A percentile compares a stretch with the other conserved stretches of the same genome.
Evolutionary conservation across 2,329 filamentous ascomycete genomes (phyloP).

Genomic region (Trichoderma asperellum): DNA sequence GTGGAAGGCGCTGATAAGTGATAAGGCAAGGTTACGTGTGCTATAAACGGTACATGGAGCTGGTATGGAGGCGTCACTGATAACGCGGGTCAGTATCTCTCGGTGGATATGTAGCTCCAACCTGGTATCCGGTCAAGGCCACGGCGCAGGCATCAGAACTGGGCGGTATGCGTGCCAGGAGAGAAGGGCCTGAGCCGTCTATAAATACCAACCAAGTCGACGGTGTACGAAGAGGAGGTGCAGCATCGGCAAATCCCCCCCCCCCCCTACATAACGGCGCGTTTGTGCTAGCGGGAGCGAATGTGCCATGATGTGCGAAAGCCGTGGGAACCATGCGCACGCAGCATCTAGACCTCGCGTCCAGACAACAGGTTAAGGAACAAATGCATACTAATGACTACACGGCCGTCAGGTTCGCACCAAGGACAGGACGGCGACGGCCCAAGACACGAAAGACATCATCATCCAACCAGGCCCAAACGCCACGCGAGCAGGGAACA

Average conservation of each 20-base stretch:
- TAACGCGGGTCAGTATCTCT: slow-evolving; percentile 6
- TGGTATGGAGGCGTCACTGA: slow-evolving; percentile 11
- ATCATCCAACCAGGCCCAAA: slow-evolving; percentile 9
- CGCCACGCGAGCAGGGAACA: slow-evolving; percentile 27
- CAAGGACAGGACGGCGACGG: neutral
- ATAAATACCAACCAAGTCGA: neutral
- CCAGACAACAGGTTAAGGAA: neutral
- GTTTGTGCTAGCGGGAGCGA: neutral
- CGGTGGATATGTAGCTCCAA: neutral
- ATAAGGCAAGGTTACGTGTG: slow-evolving; percentile 21
- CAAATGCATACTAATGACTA: neutral
- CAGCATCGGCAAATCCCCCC: neutral
- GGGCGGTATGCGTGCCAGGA: neutral
- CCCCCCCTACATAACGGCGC: neutral
- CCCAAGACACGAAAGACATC: slow-evolving; percentile 6
- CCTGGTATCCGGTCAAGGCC: neutral
- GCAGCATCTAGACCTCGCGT: neutral
- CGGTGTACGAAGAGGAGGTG: neutral
- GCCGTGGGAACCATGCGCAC: neutral
- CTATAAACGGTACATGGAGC: slow-evolving; percentile 9
- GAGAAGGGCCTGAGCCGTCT: neutral
- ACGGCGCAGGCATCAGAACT: neutral
- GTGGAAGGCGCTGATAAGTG: slow-evolving; percentile 25
- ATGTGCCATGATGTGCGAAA: neutral
- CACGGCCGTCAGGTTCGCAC: neutral